Conservation (phyloP, 768 basidiomycete species). For the Megacollybia marginata region DNA sequence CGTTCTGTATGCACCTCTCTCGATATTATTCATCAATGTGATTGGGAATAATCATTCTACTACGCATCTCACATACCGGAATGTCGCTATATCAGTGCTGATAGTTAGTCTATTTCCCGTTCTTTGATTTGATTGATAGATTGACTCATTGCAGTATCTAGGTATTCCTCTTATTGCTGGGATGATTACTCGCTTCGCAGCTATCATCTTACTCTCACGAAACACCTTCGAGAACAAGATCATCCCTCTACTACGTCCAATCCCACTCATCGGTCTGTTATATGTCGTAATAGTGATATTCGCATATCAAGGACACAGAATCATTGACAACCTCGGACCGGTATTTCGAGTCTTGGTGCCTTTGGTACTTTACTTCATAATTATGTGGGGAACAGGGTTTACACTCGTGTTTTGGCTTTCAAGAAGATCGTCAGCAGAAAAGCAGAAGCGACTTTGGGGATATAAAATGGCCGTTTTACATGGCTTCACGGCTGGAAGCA, state of each 20-base stretch:
- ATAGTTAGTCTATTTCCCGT: constrained; percentile 42
- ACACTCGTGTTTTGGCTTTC: constrained; percentile 40
- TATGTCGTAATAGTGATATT: constrained; percentile 79
- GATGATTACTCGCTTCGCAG: constrained; percentile 53
- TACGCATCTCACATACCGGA: constrained; percentile 43
- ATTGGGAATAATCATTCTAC: constrained; percentile 33
- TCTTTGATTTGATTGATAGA: background rate
- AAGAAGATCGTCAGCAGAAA: constrained; percentile 11
- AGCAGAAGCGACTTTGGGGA: constrained; percentile 21
- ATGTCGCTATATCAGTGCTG: constrained; percentile 59
- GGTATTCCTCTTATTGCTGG: constrained; percentile 77
- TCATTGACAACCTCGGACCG: constrained; percentile 64
- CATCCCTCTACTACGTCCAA: constrained; percentile 59
- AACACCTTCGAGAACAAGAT: constrained; percentile 49
- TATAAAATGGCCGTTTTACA: constrained; percentile 76
- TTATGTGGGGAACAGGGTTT: constrained; percentile 71
- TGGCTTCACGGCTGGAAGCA: constrained; percentile 72
- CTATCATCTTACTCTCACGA: constrained; percentile 38
- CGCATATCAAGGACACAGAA: constrained; percentile 61
- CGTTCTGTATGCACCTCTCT: constrained; percentile 45
- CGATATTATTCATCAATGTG: constrained; percentile 66
- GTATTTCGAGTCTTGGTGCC: constrained; percentile 82
- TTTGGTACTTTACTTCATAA: constrained; percentile 66
- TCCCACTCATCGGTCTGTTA: constrained; percentile 68
- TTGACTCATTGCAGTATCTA: constrained; percentile 45